These are phyloP conservation scores for Suhomyces taliae DNA, from an alignment of 1,139 yeast species.

Conservation along the genomic window DNA sequence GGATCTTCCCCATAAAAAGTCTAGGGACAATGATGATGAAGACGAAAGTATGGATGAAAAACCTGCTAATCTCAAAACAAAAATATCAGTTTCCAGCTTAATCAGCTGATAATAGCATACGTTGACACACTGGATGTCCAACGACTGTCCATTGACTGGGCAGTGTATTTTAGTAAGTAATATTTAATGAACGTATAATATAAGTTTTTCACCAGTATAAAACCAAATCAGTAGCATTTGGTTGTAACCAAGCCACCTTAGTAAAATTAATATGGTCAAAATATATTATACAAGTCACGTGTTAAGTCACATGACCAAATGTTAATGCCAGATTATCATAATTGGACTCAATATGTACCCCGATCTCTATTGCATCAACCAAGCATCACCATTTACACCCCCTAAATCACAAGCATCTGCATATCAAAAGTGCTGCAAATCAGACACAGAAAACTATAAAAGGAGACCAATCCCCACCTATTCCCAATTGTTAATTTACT, in stretches of 20 bases:
- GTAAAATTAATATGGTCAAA: too few relatives aligned
- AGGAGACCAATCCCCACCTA: too few relatives aligned
- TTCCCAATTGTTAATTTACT: too few relatives aligned
- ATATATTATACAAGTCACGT: background rate
- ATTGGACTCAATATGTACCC: too few relatives aligned
- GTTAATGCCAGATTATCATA: too few relatives aligned
- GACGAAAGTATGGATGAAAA: slow-evolving; percentile 1
- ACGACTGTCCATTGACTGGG: slow-evolving; percentile 13
- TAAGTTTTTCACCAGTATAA: background rate
- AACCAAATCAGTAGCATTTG: too few relatives aligned
- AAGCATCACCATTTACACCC: too few relatives aligned
- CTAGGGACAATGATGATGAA: slow-evolving; percentile 9
- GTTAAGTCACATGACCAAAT: background rate
- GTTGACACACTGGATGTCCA: slow-evolving; percentile 12
- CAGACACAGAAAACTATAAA: too few relatives aligned
- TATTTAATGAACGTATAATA: background rate
- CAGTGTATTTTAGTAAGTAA: slow-evolving; percentile 3
- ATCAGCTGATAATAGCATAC: slow-evolving; percentile 19
- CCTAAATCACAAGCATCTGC: too few relatives aligned
- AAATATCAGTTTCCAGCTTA: slow-evolving; percentile 29
- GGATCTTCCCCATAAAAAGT: slow-evolving; percentile 8
- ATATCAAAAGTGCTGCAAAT: too few relatives aligned
- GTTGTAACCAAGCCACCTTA: too few relatives aligned
- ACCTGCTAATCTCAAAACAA: slow-evolving; percentile 14
- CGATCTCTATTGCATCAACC: too few relatives aligned